Base-by-base conservation (phyloP, 495 filamentous ascomycete genomes). In the Talaromyces borbonicus region DNA sequence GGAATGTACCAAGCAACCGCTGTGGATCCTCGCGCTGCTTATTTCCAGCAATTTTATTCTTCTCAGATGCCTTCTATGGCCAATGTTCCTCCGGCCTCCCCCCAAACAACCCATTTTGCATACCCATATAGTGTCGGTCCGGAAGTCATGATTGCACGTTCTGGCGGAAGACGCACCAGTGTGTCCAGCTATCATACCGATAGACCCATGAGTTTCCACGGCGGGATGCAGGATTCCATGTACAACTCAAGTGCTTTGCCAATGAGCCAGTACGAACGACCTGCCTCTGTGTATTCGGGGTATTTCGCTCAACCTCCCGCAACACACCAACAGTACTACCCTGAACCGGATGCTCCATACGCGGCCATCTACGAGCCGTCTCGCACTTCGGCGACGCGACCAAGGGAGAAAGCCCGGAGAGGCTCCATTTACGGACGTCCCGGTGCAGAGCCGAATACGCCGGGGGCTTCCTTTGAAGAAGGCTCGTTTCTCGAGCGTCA, bases 171-270 rank as follows among this genome's bases (percentile, higher is more conserved):
- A 46, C 59, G 64, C 14, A 23, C 47, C 26, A 44, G 48, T 38
- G 64, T 63, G 20, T 52, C 59, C 40, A 54, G 63, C 5, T 63
- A 67, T 44, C 56, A 67, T 45, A 22, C 60, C 38, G 56, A 52
- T 36, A 59, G 69, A 43, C 68, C 70, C 14, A 50, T 68, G 48
- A 73, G 71, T 45, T 67, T 61, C 46, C 70, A 75, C 52, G 68
- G 58, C 12, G 59, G 61, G 40, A 53, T 61, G 46, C 56, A 59
- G 29, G 54, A 56, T 31, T 36, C 62, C 40, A 55, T 67, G 54
- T 70, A 69, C 39, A 48, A 42, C 31, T 47, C 56, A 33, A 51
- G 53, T 30, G 58, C 52, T 15, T 47, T 58, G 38, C 55, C 43
- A 33, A 32, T 47, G 47, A 31, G 4, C 45, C 60, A 43, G 40